Evolutionary conservation across 2,329 filamentous ascomycete genomes (phyloP).

Genomic region (Amauroascus niger): DNA sequence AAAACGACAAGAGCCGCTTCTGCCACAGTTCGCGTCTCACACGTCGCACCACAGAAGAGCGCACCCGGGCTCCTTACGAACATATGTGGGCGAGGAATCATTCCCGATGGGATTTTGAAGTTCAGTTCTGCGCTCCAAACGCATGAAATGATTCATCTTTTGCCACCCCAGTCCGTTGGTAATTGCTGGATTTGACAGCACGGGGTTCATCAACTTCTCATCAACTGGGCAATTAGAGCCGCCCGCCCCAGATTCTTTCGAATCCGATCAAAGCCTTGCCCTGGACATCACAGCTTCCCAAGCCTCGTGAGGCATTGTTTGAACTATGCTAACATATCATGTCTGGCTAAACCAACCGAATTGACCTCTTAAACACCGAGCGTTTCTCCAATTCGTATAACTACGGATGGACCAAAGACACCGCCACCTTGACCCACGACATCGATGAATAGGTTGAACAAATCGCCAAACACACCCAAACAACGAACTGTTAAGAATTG

Average conservation of each 20-base stretch:
- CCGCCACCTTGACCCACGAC: too few relatives aligned
- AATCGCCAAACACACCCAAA: background rate
- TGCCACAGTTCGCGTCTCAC: constrained; percentile 1
- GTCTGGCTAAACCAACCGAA: background rate
- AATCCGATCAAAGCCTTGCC: too few relatives aligned
- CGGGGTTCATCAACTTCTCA: too few relatives aligned
- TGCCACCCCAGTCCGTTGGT: background rate
- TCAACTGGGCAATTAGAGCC: too few relatives aligned
- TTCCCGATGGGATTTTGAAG: background rate
- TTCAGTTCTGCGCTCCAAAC: background rate
- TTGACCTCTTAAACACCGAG: background rate
- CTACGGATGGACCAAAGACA: background rate
- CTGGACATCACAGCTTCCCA: too few relatives aligned
- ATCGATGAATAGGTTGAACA: background rate
- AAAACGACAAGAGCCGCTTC: background rate
- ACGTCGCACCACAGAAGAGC: background rate
- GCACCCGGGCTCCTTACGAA: background rate
- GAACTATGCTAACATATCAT: too few relatives aligned
- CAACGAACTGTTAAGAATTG: background rate
- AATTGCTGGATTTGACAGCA: background rate
- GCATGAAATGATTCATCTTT: background rate
- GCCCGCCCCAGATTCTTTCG: too few relatives aligned
- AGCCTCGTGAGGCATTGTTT: too few relatives aligned
- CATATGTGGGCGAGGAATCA: background rate
- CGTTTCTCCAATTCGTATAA: background rate